Percentiles rank a stretch among this genome's conserved stretches.
Evolutionary conservation across 2,329 filamentous ascomycete species (phyloP).

Genomic region (Byssochlamys sp.): DNA sequence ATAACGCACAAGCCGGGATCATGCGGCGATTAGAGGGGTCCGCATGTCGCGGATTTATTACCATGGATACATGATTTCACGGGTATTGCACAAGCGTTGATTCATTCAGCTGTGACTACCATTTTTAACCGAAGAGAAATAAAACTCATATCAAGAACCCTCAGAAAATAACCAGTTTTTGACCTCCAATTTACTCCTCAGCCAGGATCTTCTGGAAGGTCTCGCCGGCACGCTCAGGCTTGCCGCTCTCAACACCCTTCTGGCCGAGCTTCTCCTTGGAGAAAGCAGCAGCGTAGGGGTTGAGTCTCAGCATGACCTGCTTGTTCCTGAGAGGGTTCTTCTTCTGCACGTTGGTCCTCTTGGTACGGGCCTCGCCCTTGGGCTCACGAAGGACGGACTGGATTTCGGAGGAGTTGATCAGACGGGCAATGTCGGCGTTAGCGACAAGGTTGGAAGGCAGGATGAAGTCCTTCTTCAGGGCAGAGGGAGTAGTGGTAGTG

Average conservation of each 20-base stretch:
- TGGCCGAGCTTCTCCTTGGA: constrained; percentile 74
- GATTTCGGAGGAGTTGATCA: constrained; percentile 99
- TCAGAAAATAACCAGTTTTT: constrained; percentile 20
- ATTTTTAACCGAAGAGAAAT: constrained; percentile 14
- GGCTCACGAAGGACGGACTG: constrained; percentile 89
- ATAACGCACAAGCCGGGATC: not conserved
- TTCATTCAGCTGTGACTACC: constrained; percentile 17
- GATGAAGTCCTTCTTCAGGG: constrained; percentile 98
- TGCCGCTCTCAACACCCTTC: constrained; percentile 53
- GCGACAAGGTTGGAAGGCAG: constrained; percentile 84
- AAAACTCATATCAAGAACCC: constrained; percentile 12
- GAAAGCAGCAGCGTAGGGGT: constrained; percentile 92
- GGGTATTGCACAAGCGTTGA: constrained; percentile 17
- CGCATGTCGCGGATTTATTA: not conserved
- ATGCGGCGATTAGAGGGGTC: not conserved
- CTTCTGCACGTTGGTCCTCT: constrained; percentile 90
- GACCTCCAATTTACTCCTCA: constrained; percentile 45
- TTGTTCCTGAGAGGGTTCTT: constrained; percentile 99
- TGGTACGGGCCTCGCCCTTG: constrained; percentile 81
- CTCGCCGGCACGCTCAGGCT: constrained; percentile 49
- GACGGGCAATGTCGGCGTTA: constrained; percentile 88
- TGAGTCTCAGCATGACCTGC: constrained; percentile 95
- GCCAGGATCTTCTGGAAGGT: constrained; percentile 44
- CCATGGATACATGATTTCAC: constrained; percentile 2
- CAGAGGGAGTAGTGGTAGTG: constrained; percentile 75